Evolutionary conservation across 176 grass and related monocot species (phyloP), one percentile per base, ranked within the genome.

Genomic region (Avena insularis): DNA sequence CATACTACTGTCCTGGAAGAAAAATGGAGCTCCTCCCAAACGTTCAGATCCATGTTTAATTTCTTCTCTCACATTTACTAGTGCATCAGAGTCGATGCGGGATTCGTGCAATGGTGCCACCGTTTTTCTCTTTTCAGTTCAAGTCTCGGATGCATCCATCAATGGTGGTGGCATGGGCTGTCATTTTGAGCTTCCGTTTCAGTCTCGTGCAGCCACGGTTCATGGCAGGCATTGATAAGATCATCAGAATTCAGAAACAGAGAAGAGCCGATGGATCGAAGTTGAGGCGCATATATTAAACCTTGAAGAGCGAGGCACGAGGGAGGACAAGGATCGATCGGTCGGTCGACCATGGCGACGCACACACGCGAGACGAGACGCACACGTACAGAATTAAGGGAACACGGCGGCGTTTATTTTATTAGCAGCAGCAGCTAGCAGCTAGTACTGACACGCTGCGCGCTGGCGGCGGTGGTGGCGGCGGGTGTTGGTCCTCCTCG

Each of bases 251-350:
- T 63, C n/a, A 43, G 40, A 57, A 17, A 43, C 3, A 25, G 51
- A 57, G 27, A 48, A 4, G 16, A 2, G 6, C 25, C 8, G 2
- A 11, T 46, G n/a, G 8, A 47, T 56, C 12, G 5, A 63, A 33
- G 56, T 6, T 6, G 47, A 76, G 43, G 62, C 69, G 79, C 33
- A 86, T 86, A 86, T 90, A 83, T 83, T 83, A 83, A 64, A 54
- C 23, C 63, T 35, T 5, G 43, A 38, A 23, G 23, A 23, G 23
- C 4, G 43, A 77, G 84, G 56, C 57, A 75, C 31, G 80, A 87
- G 84, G 74, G 64, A 58, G 51, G 15, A 78, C 25, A 54, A 29
- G 67, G 17, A 71, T 17, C 9, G 71, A 74, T 50, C 12, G 40
- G 6, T 43, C 5, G 40, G 40, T 43, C 40, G 14, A 48, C 21